Conservation (phyloP, 257 asterid species). For the Solanum commersonii region DNA sequence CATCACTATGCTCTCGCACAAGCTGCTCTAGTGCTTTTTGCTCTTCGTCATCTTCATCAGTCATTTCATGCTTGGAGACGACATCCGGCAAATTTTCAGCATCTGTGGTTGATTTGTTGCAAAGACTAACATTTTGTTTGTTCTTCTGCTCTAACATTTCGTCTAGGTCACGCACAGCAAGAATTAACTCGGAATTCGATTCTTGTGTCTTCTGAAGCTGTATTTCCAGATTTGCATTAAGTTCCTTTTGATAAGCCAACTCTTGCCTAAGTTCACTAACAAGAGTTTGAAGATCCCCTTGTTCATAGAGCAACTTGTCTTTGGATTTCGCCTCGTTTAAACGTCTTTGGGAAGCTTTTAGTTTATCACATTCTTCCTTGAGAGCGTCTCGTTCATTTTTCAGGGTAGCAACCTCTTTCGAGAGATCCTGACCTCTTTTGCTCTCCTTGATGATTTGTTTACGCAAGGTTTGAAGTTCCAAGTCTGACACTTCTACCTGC, state of each 20-base stretch:
- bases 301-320: constrained; percentile 26
- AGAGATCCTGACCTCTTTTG: constrained; percentile 74
- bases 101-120: constrained; percentile 5
- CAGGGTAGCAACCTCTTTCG: constrained; percentile 46
- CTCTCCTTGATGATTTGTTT: constrained; percentile 90
- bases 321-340: constrained; percentile 25
- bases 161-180: constrained; percentile 85
- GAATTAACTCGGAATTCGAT: constrained; percentile 79
- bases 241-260: constrained; percentile 60
- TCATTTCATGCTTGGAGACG: constrained; percentile 8
- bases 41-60: constrained; percentile 51
- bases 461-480: constrained; percentile 93
- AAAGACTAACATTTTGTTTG: constrained; percentile 21
- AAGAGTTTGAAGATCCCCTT: constrained; percentile 43
- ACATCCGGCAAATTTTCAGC: constrained; percentile 9
- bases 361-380: constrained; percentile 50
- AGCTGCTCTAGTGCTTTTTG: constrained; percentile 77
- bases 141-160: constrained; percentile 77
- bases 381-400: constrained; percentile 73
- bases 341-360: constrained; percentile 26
- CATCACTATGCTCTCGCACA: constrained; percentile 57
- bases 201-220: constrained; percentile 89
- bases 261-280: constrained; percentile 81
- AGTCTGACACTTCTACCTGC: constrained; percentile 76
- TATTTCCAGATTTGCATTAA: constrained; percentile 56